These are phyloP conservation scores for Penicillium flavigenum DNA, from an alignment of 495 filamentous ascomycete species.

Conservation along the genomic window DNA sequence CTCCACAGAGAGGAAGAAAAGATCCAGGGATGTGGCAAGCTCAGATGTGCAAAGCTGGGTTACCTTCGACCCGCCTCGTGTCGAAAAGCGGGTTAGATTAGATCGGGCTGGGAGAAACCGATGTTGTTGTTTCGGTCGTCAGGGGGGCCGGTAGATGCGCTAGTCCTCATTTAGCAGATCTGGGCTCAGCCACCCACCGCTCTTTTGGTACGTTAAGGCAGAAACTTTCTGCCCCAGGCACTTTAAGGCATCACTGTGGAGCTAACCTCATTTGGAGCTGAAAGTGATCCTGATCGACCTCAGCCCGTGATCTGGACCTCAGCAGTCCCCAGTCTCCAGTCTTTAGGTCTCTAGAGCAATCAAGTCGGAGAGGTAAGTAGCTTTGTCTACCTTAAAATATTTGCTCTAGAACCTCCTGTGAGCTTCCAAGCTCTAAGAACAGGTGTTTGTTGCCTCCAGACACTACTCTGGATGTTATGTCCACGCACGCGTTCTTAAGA, in stretches of 20 bases:
- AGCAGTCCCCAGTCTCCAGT: conserved; percentile 20
- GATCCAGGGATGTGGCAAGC: conserved; percentile 2
- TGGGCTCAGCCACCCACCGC: conserved; percentile 12
- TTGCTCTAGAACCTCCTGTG: background rate
- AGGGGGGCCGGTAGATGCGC: conserved; percentile 25
- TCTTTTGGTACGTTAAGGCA: conserved; percentile 10
- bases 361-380: conserved; percentile 12
- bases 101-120: conserved; percentile 21
- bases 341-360: conserved; percentile 18
- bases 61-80: conserved; percentile 12
- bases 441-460: conserved; percentile 6
- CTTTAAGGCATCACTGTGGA: background rate
- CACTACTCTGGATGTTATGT: conserved; percentile 31
- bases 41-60: conserved; percentile 10
- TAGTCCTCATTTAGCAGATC: conserved; percentile 21
- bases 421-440: background rate
- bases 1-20: conserved; percentile 23
- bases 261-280: conserved; percentile 10
- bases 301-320: conserved; percentile 23
- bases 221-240: background rate
- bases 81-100: conserved; percentile 32
- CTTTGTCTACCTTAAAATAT: background rate
- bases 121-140: conserved; percentile 35
- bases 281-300: conserved; percentile 15
- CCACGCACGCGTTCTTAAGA: conserved; percentile 41